Base-by-base conservation (phyloP, 2,329 filamentous ascomycete species). In the Cercospora sp. region DNA sequence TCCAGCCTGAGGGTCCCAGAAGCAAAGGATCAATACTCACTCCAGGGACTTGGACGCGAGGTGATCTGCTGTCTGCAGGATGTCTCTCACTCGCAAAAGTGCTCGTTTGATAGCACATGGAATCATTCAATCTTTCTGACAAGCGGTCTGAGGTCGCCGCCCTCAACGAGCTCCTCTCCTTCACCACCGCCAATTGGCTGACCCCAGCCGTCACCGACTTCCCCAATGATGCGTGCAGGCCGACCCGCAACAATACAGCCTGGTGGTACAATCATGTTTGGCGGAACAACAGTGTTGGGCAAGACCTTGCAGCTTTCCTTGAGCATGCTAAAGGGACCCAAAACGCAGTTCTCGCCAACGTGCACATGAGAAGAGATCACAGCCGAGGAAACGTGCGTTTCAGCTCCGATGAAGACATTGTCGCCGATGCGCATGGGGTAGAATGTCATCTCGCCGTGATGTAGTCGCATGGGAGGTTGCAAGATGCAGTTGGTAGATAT, bases 391-490 rank as follows among this genome's bases (percentile, higher is more conserved):
- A 99, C 86, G 45, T 94, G 87, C 42, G 89, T 89, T 36, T 79
- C 78, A 1, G 82, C 80, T 1, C 83, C 94, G 60, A 99, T 87
- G 80, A 94, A 97, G 71, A 97, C 94, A 81, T 98, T 94, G 79
- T 97, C 94, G 57, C 93, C 93, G 72, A 99, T 91, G 69, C 95
- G 92, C 74, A 98, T 89, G 8, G 94, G 94, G 79, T 94, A 94
- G 81, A 94, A 92, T 51, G 89, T 91, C 77, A 92, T 79, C 60
- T 78, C 72, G 76, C 93, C 93, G 75, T 94, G 90, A 79, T 93
- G 92, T 60, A 96, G 83, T 28, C 94, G 88, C 33, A 90, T 91
- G 0, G 95, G 94, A 0, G 95, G 95, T 3, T 92, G 89, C 63
- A 99, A 84, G 57, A 93, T 88, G 71, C 88, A 91, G 3, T 90